Base-by-base conservation (phyloP, 495 filamentous ascomycete species). In the Penicillium cataractarum region DNA sequence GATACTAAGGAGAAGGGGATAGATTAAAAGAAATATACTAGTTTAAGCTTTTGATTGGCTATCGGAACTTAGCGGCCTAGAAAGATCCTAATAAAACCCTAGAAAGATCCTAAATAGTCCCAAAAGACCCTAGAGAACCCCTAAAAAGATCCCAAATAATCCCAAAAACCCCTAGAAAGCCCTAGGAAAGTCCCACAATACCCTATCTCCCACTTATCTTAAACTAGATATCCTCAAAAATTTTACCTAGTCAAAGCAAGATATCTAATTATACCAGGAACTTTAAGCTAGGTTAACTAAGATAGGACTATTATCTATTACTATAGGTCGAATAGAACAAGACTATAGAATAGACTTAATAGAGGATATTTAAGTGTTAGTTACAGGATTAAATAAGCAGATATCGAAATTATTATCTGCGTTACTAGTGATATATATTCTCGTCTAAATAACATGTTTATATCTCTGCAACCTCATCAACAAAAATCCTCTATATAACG, bases 11-110 rank as follows among this genome's bases (percentile, higher is more conserved):
- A n/a, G n/a, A n/a, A n/a, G n/a, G n/a, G n/a, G n/a, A n/a, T n/a
- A n/a, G n/a, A n/a, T n/a, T n/a, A n/a, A n/a, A n/a, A n/a, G n/a
- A n/a, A n/a, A n/a, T n/a, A n/a, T 33, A 37, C 37, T 37, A 22
- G n/a, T 24, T 42, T 27, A 42, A 42, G 53, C 21, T 21, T 48
- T 19, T 19, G 55, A 50, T 50, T 65, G 26, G 50, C 33, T 65
- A 40, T 15, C 42, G 40, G 57, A 65, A 35, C 29, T 8, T 26
- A 48, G 22, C 6, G 22, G 42, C n/a, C n/a, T n/a, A n/a, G n/a
- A n/a, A n/a, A n/a, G n/a, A n/a, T n/a, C n/a, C n/a, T n/a, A n/a
- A n/a, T n/a, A n/a, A n/a, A n/a, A n/a, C n/a, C n/a, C n/a, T n/a
- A n/a, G n/a, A n/a, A n/a, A n/a, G n/a, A n/a, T n/a, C n/a, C n/a